These are phyloP conservation scores for Suillus brevipes DNA, from an alignment of 768 basidiomycete species.

Conservation along the genomic window DNA sequence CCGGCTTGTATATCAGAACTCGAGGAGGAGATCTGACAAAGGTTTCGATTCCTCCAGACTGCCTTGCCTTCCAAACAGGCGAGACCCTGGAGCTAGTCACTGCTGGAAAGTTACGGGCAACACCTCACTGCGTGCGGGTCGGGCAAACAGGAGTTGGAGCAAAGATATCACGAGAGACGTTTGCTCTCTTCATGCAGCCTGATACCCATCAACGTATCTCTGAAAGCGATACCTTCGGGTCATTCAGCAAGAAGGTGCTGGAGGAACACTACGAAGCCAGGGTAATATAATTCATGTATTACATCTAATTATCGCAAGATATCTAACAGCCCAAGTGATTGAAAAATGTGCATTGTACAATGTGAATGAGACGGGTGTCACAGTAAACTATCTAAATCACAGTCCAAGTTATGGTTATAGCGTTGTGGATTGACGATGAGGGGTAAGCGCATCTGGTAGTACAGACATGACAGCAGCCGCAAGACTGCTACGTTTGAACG, in stretches of 20 bases:
- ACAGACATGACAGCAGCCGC: conserved; percentile 62
- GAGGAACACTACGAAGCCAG: conserved; percentile 43
- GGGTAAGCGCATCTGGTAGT: conserved; percentile 52
- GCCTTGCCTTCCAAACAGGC: conserved; percentile 95
- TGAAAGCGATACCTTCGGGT: conserved; percentile 75
- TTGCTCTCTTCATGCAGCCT: conserved; percentile 88
- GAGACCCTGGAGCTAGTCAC: conserved; percentile 94
- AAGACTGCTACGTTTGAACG: conserved; percentile 62
- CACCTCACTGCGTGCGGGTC: conserved; percentile 91
- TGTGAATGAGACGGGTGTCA: conserved; percentile 12
- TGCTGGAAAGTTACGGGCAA: conserved; percentile 76
- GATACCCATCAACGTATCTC: conserved; percentile 77
- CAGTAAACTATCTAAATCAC: conserved; percentile 6
- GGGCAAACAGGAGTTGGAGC: conserved; percentile 46
- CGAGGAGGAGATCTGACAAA: conserved; percentile 77
- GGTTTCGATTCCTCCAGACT: conserved; percentile 82
- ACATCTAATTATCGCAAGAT: conserved; percentile 19
- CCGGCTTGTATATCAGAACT: conserved; percentile 91
- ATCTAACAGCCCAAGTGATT: conserved; percentile 11
- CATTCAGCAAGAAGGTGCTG: conserved; percentile 85
- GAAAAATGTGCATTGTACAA: conserved; percentile 6
- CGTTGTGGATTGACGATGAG: conserved; percentile 40
- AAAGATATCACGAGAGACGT: conserved; percentile 79
- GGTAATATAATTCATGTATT: conserved; percentile 37
- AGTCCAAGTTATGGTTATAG: conserved; percentile 21